Percentiles rank a stretch among this genome's conserved stretches.
Evolutionary conservation across 169 alveolate genomes (phyloP).

Genomic region (Amoebophrya sp.): DNA sequence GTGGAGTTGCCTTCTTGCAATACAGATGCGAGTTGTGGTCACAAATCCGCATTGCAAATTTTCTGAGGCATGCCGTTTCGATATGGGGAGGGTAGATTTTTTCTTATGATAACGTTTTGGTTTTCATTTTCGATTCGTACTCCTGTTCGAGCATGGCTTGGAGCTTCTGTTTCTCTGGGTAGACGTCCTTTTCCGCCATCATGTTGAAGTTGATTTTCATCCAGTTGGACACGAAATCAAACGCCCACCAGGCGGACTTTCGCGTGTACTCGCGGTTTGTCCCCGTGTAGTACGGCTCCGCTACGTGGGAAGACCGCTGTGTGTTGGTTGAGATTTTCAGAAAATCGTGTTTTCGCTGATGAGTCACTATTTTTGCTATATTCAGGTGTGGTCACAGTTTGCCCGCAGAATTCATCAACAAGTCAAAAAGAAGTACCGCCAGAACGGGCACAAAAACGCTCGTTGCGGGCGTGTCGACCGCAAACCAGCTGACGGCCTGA

Average conservation of each 20-base stretch:
- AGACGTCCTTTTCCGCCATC: conserved; percentile 30
- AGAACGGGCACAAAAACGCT: neutral
- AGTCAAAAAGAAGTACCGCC: neutral
- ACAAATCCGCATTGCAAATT: no score
- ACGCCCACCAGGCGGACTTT: conserved; percentile 33
- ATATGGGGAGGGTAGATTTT: no score
- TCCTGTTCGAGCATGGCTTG: conserved; percentile 28
- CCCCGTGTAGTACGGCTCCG: conserved; percentile 2
- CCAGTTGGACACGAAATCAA: conserved; percentile 31
- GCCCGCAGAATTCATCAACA: no score
- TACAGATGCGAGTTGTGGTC: no score
- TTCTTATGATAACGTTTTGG: no score
- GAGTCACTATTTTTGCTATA: no score
- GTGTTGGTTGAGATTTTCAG: no score
- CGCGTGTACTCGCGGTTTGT: conserved; percentile 3
- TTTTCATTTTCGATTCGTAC: no score
- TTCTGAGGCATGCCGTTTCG: no score
- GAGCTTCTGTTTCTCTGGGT: conserved; percentile 22
- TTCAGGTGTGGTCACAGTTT: no score
- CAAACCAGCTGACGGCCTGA: neutral
- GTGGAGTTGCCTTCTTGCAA: no score
- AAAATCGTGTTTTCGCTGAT: no score
- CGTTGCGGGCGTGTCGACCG: neutral
- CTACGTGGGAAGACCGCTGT: neutral
- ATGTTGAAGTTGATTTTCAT: conserved; percentile 34